Evolutionary conservation across 495 filamentous ascomycete species (phyloP).

Genomic region (Rhizodiscina lignyota): DNA sequence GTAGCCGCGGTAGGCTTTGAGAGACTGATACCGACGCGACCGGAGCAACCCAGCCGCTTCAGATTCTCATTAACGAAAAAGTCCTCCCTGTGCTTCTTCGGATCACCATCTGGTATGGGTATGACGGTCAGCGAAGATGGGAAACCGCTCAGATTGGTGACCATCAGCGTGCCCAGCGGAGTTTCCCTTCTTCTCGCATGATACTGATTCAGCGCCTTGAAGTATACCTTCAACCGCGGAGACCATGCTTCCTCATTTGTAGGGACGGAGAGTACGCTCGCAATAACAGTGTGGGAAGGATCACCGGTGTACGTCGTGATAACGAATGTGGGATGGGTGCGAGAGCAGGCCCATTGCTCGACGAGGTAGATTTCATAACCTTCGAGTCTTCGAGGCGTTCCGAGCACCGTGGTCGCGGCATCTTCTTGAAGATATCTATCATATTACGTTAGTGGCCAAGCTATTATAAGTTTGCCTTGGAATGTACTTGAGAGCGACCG

Average conservation of each 20-base stretch:
- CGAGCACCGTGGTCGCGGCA: slow-evolving; percentile 53
- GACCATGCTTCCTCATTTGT: slow-evolving; percentile 72
- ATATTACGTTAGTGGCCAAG: neutral
- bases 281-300: slow-evolving; percentile 53
- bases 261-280: slow-evolving; percentile 72
- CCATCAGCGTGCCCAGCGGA: slow-evolving; percentile 67
- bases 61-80: slow-evolving; percentile 93
- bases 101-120: slow-evolving; percentile 69
- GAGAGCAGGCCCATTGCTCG: slow-evolving; percentile 95
- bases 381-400: slow-evolving; percentile 46
- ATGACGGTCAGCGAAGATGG: slow-evolving; percentile 83
- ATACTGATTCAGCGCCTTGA: slow-evolving; percentile 67
- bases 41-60: slow-evolving; percentile 83
- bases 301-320: slow-evolving; percentile 93
- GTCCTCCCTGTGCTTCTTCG: slow-evolving; percentile 60
- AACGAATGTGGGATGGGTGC: slow-evolving; percentile 74
- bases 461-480: neutral
- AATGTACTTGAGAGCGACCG: slow-evolving; percentile 21
- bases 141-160: slow-evolving; percentile 82
- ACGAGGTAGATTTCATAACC: slow-evolving; percentile 93
- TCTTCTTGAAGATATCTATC: slow-evolving; percentile 77
- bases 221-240: slow-evolving; percentile 60
- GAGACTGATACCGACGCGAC: slow-evolving; percentile 70
- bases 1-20: slow-evolving; percentile 60
- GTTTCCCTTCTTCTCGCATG: slow-evolving; percentile 75